Evolutionary conservation across 192 early-diverging fungal species (phyloP).

Genomic region (Coemansia biformis): DNA sequence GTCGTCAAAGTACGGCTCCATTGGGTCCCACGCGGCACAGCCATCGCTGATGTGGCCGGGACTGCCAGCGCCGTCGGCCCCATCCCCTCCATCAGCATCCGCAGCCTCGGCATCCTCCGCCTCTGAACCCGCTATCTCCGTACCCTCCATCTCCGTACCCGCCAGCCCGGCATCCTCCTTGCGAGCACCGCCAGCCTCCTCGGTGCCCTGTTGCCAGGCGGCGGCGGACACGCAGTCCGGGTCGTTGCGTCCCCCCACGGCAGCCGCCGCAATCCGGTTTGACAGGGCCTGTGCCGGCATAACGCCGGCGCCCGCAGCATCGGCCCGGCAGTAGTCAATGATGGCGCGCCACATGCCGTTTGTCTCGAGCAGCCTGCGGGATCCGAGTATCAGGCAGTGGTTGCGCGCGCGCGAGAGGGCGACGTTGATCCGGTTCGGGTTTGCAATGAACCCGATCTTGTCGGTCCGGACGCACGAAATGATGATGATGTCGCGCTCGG

Average conservation of each 20-base stretch:
- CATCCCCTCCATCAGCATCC: too few relatives aligned
- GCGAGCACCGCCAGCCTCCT: too few relatives aligned
- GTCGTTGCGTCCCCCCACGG: background rate
- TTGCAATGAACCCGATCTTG: conserved; percentile 50
- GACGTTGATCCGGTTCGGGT: conserved; percentile 52
- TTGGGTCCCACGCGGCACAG: background rate
- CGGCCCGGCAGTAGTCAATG: conserved; percentile 32
- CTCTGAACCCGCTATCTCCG: too few relatives aligned
- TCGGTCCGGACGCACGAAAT: conserved; percentile 50
- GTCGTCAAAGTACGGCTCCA: conserved; percentile 20
- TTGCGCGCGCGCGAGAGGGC: conserved; percentile 51
- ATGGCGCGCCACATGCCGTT: conserved; percentile 42
- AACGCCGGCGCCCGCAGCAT: conserved; percentile 5
- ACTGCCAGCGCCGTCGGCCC: too few relatives aligned
- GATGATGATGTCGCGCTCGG: conserved; percentile 52
- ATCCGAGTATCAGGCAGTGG: conserved; percentile 38
- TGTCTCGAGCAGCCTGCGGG: conserved; percentile 28
- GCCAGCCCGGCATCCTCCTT: too few relatives aligned
- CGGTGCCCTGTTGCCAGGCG: background rate
- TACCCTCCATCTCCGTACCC: too few relatives aligned
- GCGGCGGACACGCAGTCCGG: too few relatives aligned
- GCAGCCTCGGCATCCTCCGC: too few relatives aligned
- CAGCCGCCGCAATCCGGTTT: conserved; percentile 18
- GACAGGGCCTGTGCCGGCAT: conserved; percentile 28
- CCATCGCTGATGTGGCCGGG: background rate